Base-by-base conservation (phyloP, 352 stramenopile genomes). In the Phytophthora pistaciae region DNA sequence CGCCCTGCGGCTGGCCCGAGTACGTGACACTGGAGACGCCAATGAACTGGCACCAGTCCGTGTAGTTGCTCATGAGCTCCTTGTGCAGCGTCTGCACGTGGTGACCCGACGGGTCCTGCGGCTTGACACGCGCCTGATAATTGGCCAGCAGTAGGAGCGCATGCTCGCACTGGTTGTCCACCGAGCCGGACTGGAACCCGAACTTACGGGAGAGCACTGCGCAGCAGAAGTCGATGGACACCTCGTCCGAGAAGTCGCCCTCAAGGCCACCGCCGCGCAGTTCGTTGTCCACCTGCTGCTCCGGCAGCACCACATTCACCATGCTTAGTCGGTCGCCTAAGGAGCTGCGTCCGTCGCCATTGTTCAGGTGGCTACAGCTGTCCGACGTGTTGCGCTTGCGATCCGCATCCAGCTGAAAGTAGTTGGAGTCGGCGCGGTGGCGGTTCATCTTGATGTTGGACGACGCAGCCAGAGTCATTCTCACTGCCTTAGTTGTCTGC, bases 91-190 rank as follows among this genome's bases (percentile, higher is more conserved):
- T 68, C 13, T 74, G 58, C 40, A 94, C 71, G 70, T 94, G 85
- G 29, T 80, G 68, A 1, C 75, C 81, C 0, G 78, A 72, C 5
- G 60, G 58, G 60, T 92, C 80, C 29, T 78, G 72, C 31, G 78
- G 69, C 49, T 83, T 85, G 21, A 77, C 21, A 0, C 84, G 86
- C 18, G 86, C 85, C 74, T 92, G 91, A 52, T 68, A 72, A 56
- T 94, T 94, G 31, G 87, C 87, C 23, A 94, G 55, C 40, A 94
- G 63, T 29, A 94, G 77, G 64, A 92, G 62, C 53, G 89, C 84
- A 69, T 94, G 87, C 77, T 94, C 87, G 21, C 85, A 72, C 71
- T 94, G 87, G 74, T 94, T 94, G 72, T 90, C 83, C 5, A 94
- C 74, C 2, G 79, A 91, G 21, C 84, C 83, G 1, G 66, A 67